These are phyloP conservation scores for Paramecium pentaurelia DNA, from an alignment of 73 alveolate species.

Conservation along the genomic window DNA sequence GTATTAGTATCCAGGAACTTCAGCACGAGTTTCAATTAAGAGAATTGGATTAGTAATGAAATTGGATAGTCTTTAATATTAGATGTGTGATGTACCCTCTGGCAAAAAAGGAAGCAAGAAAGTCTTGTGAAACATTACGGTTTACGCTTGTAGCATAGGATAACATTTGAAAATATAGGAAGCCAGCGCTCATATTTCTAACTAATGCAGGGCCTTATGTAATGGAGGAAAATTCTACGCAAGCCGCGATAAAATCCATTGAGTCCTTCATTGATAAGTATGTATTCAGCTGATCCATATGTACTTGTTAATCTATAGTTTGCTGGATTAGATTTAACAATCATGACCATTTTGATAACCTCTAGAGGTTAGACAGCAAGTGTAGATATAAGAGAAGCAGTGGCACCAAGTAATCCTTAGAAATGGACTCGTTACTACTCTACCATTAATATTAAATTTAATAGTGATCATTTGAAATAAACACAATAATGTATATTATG, in stretches of 20 bases:
- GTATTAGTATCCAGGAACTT: constrained; percentile 39
- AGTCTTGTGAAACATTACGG: not conserved
- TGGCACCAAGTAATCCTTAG: constrained; percentile 1
- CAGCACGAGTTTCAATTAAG: constrained; percentile 26
- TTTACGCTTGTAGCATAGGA: not conserved
- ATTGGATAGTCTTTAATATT: not conserved
- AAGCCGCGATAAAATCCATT: constrained; percentile 48
- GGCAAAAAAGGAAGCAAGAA: constrained; percentile 26
- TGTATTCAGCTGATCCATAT: constrained; percentile 20
- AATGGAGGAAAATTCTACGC: not conserved
- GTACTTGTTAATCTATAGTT: not conserved
- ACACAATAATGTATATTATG: not conserved
- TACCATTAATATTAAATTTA: not conserved
- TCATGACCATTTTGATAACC: constrained; percentile 51
- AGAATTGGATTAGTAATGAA: constrained; percentile 47
- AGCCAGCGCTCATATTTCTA: constrained; percentile 45
- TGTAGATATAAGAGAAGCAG: not conserved
- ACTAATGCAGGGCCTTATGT: constrained; percentile 49
- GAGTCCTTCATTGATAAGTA: constrained; percentile 1
- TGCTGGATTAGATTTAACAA: not conserved
- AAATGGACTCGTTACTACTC: not conserved
- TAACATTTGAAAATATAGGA: constrained; percentile 25
- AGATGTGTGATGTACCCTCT: not conserved
- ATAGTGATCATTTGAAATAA: not conserved
- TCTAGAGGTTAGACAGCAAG: constrained; percentile 35